Evolutionary conservation across 352 stramenopile species (phyloP).

Genomic region (Pythium rhizo-oryzae): DNA sequence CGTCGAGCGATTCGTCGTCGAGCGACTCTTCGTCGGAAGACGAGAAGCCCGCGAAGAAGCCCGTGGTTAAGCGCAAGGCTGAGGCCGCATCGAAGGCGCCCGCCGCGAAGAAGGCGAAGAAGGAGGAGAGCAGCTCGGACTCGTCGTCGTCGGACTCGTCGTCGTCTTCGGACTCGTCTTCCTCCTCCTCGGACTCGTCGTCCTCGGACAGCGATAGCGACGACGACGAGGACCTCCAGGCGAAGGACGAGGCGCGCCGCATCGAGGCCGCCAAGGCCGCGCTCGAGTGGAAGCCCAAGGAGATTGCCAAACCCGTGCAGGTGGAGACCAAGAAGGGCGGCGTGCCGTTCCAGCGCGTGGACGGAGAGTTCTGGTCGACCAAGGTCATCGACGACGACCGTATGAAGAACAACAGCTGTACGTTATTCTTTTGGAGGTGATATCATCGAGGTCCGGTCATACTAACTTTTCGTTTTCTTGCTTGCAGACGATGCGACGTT

Average conservation of each 20-base stretch:
- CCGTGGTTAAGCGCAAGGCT: conserved; percentile 31
- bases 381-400: conserved; percentile 89
- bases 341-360: conserved; percentile 98
- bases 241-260: conserved; percentile 78
- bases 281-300: conserved; percentile 92
- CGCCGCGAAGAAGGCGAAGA: conserved; percentile 30
- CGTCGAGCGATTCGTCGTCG: conserved; percentile 26
- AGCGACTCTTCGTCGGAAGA: conserved; percentile 29
- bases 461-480: conserved; percentile 1
- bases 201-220: conserved; percentile 41
- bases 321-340: conserved; percentile 76
- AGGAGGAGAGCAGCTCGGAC: conserved; percentile 38
- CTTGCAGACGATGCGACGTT: conserved; percentile 94
- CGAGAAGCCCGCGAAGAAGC: conserved; percentile 24
- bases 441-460: background rate
- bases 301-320: conserved; percentile 65
- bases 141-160: conserved; percentile 41
- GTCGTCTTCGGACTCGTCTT: conserved; percentile 48
- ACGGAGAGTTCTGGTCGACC: conserved; percentile 95
- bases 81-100: conserved; percentile 13
- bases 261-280: conserved; percentile 86
- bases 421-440: conserved; percentile 9
- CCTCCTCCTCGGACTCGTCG: conserved; percentile 38
- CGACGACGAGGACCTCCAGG: conserved; percentile 57
- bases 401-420: conserved; percentile 98